These are phyloP conservation scores for Pseudogymnoascus sp. DNA, from an alignment of 2,329 filamentous ascomycete genomes.

Conservation along the genomic window DNA sequence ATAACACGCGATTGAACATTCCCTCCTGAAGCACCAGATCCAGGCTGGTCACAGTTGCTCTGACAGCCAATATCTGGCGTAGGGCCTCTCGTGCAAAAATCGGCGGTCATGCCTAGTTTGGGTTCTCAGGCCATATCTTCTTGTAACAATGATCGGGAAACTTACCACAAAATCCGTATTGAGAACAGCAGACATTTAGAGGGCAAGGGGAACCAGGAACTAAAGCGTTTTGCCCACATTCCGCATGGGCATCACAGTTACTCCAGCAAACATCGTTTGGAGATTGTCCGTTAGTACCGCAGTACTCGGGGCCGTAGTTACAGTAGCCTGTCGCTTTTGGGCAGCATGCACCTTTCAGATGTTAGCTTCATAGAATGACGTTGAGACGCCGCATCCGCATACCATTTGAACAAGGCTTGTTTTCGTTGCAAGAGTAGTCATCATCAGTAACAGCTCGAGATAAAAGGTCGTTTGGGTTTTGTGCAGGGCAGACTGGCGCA, in stretches of 20 bases:
- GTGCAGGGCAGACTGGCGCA: not conserved
- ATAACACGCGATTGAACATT: conserved; percentile 11
- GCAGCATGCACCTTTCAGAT: conserved; percentile 19
- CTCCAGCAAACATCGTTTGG: conserved; percentile 26
- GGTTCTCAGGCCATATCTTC: not conserved
- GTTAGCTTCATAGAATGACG: not conserved
- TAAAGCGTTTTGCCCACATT: conserved; percentile 27
- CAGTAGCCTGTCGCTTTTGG: conserved; percentile 16
- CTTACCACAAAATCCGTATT: conserved; percentile 18
- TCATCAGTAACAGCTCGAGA: conserved; percentile 8
- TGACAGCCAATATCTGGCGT: conserved; percentile 17
- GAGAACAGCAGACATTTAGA: conserved; percentile 17
- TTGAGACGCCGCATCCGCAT: not conserved
- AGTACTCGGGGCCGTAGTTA: conserved; percentile 17
- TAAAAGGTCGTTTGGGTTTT: not conserved
- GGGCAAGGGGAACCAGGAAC: conserved; percentile 25
- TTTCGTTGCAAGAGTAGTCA: conserved; percentile 17
- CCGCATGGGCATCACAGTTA: conserved; percentile 30
- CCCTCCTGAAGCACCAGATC: not conserved
- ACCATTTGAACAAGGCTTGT: conserved; percentile 20
- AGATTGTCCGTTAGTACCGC: conserved; percentile 19
- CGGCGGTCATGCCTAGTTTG: conserved; percentile 14
- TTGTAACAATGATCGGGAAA: conserved; percentile 14
- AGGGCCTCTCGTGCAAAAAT: conserved; percentile 19
- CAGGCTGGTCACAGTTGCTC: conserved; percentile 1